Evolutionary conservation across 257 asterid species (phyloP).

Genomic region (Nicotiana attenuata): DNA sequence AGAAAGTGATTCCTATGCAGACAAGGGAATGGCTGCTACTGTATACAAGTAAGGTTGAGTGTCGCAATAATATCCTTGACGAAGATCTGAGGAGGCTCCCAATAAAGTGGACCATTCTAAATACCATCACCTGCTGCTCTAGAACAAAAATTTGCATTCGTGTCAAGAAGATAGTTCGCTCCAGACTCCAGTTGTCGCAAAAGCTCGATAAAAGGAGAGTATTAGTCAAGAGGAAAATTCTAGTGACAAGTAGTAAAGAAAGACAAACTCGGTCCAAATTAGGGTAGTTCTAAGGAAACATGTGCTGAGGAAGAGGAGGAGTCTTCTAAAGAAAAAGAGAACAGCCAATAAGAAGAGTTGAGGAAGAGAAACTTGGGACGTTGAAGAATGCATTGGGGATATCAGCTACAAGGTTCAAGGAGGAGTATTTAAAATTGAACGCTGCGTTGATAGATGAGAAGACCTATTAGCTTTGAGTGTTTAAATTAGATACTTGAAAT

Average conservation of each 20-base stretch:
- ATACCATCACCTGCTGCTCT: too few relatives aligned
- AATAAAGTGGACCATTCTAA: not conserved
- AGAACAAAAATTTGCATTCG: too few relatives aligned
- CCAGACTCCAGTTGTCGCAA: too few relatives aligned
- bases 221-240: not conserved
- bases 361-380: not conserved
- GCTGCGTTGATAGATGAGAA: not conserved
- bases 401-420: not conserved
- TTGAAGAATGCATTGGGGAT: not conserved
- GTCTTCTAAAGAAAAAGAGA: not conserved
- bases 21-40: not conserved
- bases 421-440: not conserved
- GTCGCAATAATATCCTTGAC: not conserved
- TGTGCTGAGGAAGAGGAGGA: not conserved
- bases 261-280: not conserved
- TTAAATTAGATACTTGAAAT: not conserved
- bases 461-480: not conserved
- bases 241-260: not conserved
- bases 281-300: not conserved
- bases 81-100: not conserved
- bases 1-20: not conserved
- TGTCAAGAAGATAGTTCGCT: too few relatives aligned
- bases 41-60: not conserved
- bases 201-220: not conserved
- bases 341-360: not conserved